These are phyloP conservation scores for Inonotus hispidus DNA, from an alignment of 1,284 basidiomycete species.

Conservation along the genomic window DNA sequence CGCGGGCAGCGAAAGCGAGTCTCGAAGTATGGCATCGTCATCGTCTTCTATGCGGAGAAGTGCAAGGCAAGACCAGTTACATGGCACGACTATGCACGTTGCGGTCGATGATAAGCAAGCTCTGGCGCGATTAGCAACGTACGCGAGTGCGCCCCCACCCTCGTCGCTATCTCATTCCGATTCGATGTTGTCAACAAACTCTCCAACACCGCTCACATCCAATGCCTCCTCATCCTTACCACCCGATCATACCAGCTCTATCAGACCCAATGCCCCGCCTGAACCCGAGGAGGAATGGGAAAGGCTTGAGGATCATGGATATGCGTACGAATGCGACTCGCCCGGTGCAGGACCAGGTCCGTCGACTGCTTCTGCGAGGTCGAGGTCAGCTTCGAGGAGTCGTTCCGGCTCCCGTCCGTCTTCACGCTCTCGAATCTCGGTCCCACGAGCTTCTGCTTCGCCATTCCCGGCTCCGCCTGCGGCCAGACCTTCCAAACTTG, in stretches of 20 bases:
- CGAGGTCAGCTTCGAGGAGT: neutral
- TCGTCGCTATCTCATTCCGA: constrained; percentile 5
- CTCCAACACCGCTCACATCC: neutral
- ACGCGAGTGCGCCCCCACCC: constrained; percentile 48
- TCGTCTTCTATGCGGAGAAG: neutral
- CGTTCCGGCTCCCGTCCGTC: neutral
- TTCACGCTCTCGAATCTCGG: neutral
- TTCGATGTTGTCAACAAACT: neutral
- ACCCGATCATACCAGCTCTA: neutral
- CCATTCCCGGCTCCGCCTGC: constrained; percentile 7
- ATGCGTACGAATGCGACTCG: constrained; percentile 2
- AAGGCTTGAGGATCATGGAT: neutral
- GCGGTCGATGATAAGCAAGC: constrained; percentile 70
- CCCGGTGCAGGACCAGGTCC: constrained; percentile 15
- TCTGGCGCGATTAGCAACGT: constrained; percentile 48
- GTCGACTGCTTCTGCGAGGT: constrained; percentile 2
- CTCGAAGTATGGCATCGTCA: neutral
- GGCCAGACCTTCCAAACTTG: constrained; percentile 7
- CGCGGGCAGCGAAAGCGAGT: neutral
- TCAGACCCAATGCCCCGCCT: neutral
- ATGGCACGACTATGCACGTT: constrained; percentile 43
- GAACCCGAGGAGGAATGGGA: constrained; percentile 5
- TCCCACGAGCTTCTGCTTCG: neutral
- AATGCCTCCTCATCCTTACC: neutral
- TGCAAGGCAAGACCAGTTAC: neutral